Percentiles rank a stretch among this genome's conserved stretches.
Conservation (phyloP, 805 yeast genomes). For the Saturnispora serradocipensis region DNA sequence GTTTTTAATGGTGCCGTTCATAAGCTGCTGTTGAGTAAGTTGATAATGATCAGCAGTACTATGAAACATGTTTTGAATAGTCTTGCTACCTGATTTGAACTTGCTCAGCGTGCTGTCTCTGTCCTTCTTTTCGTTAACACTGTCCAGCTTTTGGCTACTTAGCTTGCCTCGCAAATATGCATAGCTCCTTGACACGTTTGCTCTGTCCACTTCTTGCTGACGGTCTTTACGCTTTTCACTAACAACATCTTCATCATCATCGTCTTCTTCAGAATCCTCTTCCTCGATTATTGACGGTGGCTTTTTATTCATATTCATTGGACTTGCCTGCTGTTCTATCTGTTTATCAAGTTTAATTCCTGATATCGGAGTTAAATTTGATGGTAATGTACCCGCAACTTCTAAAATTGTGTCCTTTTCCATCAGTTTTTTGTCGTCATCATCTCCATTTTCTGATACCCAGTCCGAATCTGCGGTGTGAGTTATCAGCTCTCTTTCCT, state of each 20-base stretch:
- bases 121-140: background rate
- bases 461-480: background rate
- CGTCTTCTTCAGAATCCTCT: constrained; percentile 16
- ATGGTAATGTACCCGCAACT: constrained; percentile 11
- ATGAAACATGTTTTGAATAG: constrained; percentile 21
- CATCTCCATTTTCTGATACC: background rate
- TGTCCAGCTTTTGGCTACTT: background rate
- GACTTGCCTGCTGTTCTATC: background rate
- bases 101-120: constrained; percentile 19
- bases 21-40: constrained; percentile 12
- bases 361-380: constrained; percentile 17
- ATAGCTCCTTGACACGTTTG: background rate
- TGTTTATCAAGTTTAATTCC: constrained; percentile 13
- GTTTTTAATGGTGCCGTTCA: constrained; percentile 5
- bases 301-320: background rate
- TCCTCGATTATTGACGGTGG: constrained; percentile 8
- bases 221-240: background rate
- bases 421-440: background rate
- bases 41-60: constrained; percentile 17
- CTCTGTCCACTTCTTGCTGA: background rate
- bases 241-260: background rate
- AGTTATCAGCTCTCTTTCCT: background rate
- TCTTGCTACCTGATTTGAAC: constrained; percentile 17
- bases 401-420: constrained; percentile 8
- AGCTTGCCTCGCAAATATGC: background rate